Base-by-base conservation (phyloP, 257 asterid species). In the Ehretia macrophylla region DNA sequence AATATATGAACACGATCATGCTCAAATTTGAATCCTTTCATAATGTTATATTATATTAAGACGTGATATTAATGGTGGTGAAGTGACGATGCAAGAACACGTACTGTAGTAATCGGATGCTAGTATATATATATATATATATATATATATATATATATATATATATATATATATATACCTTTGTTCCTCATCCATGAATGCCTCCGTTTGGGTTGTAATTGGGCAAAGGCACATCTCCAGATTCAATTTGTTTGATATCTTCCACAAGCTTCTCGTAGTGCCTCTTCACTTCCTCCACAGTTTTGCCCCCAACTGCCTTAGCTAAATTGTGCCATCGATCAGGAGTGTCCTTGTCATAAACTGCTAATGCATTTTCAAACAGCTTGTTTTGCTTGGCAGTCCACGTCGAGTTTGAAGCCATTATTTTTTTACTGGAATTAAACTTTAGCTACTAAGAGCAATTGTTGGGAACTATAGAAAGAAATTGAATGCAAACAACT, bases 351-450 rank as follows among this genome's bases (percentile, higher is more conserved):
- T 59, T 64, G 73, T 78, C 81, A 68, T 68, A 80, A 16, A 56
- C 53, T 0, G 94, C 90, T 71, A 86, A 52, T 9, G 90, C 90
- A 54, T 82, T 70, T 74, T 86, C 95, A 51, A 86, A 86, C 54
- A 50, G 51, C 88, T 84, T 84, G 82, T 86, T 86, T 60, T 86
- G 76, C 73, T 51, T 64, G 1, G 66, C 52, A 0, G 81, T 84
- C 95, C 95, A 86, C 0, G 63, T 54, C 11, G 87, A 70, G 23
- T 50, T 77, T 2, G 85, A 75, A 10, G 67, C 71, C 77, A 83
- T 27, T 27, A n/a, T n/a, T 80, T 70, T 17, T 35, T 16, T 5
- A 14, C 57, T 14, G 42, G 20, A 32, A 59, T 35, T 14, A 51
- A 12, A 12, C 55, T 49, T 44, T n/a, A 44, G 39, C 32, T 32